Evolutionary conservation across 148 eudicot species (phyloP).

Genomic region (Rhododendron williamsianum): DNA sequence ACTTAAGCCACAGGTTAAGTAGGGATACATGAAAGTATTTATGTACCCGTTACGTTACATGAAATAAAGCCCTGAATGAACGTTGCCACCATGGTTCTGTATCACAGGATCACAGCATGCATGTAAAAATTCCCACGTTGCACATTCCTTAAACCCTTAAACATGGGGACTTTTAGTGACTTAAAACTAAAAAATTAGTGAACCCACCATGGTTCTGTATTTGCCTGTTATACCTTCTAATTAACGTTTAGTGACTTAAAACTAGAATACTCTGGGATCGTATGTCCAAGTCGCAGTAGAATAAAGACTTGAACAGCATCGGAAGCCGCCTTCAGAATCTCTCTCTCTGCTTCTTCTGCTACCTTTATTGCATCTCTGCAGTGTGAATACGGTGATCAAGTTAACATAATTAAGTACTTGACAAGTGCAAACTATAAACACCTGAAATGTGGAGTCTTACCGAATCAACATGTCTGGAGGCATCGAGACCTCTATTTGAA

Average conservation of each 20-base stretch:
- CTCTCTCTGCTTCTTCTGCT: constrained; percentile 68
- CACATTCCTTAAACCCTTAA: not conserved
- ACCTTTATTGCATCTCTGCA: constrained; percentile 63
- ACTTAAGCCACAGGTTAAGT: too few species aligned
- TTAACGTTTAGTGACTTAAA: not conserved
- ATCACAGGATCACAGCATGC: not conserved
- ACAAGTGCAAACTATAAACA: not conserved
- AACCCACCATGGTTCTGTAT: too few species aligned
- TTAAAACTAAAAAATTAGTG: too few species aligned
- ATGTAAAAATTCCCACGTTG: not conserved
- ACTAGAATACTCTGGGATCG: not conserved
- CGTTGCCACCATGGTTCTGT: not conserved
- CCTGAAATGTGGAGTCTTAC: constrained; percentile 26
- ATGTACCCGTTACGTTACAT: too few species aligned
- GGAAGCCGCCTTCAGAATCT: constrained; percentile 37
- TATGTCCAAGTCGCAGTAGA: constrained; percentile 44
- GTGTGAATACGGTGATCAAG: not conserved
- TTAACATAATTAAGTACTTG: not conserved
- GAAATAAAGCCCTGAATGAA: too few species aligned
- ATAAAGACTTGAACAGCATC: constrained; percentile 47
- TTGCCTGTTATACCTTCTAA: not conserved
- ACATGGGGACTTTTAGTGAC: not conserved
- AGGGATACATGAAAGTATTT: not conserved
- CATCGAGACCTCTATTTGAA: constrained; percentile 92
- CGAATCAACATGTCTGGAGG: constrained; percentile 54